Percentiles rank a stretch among this genome's conserved stretches.
Conservation (phyloP, 2,329 filamentous ascomycete genomes). For the Neofusicoccum parvum region DNA sequence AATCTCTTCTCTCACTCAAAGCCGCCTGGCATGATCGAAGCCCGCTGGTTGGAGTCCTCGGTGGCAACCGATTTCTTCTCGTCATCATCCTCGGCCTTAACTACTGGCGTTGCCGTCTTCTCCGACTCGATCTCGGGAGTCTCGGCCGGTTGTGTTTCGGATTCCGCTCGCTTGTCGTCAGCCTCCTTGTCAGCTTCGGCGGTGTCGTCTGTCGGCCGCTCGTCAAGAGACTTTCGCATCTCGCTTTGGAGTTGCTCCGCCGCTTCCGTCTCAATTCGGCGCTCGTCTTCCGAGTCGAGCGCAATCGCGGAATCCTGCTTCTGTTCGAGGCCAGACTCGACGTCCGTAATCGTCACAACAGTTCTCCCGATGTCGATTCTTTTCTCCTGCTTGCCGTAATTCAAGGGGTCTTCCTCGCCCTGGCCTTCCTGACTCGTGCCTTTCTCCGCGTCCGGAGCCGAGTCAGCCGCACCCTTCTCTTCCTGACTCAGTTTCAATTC, state of each 20-base stretch:
- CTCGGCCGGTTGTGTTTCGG: slow-evolving; percentile 5
- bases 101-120: slow-evolving; percentile 5
- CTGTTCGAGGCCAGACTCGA: slow-evolving; percentile 14
- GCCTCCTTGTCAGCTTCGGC: slow-evolving; percentile 11
- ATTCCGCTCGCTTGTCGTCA: slow-evolving; percentile 9
- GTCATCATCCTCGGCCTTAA: slow-evolving; percentile 4
- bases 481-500: slow-evolving; percentile 15
- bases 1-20: slow-evolving; percentile 22
- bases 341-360: slow-evolving; percentile 30
- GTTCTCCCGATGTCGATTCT: slow-evolving; percentile 43
- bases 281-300: slow-evolving; percentile 34
- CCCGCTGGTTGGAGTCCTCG: neutral
- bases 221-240: slow-evolving; percentile 6
- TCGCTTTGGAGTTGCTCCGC: slow-evolving; percentile 36
- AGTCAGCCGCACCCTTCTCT: neutral
- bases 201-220: neutral
- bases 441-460: neutral
- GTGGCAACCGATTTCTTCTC: slow-evolving; percentile 4
- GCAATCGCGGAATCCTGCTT: slow-evolving; percentile 22
- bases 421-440: slow-evolving; percentile 3
- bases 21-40: slow-evolving; percentile 18
- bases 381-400: slow-evolving; percentile 32
- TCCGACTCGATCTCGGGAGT: slow-evolving; percentile 7
- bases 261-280: slow-evolving; percentile 38
- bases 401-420: slow-evolving; percentile 37